Base-by-base conservation (phyloP, 2,329 filamentous ascomycete species). In the Rhexocercosporidium sp. region DNA sequence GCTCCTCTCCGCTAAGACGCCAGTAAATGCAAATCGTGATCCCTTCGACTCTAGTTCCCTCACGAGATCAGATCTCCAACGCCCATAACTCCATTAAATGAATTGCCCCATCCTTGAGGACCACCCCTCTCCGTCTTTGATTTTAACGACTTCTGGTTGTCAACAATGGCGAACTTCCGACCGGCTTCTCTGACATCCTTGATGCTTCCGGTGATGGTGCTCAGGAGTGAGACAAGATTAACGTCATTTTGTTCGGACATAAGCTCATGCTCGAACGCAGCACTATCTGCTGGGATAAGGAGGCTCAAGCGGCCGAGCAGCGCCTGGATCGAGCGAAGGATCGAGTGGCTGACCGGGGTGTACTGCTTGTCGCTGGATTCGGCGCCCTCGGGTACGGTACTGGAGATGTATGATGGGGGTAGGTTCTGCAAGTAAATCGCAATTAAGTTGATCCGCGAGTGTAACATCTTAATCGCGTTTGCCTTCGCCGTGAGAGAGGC, bases 381-480 rank as follows among this genome's bases (percentile, higher is more conserved):
- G 44, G 63, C 63, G 72, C 65, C 72, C 74, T 67, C 82, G 65
- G 69, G 81, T 70, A 67, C 75, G 62, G 75, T 74, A 57, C 84
- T 83, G 7, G 83, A 85, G 41, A 89, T 81, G 74, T 89, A 89
- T 25, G 88, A 89, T 4, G 87, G 84, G 0, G 92, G 91, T 1
- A 96, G 85, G 16, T 85, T 86, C 70, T 90, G 83, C 56, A 99
- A 88, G 77, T 97, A 98, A n/a, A 84, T 84, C 67, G 86, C 86
- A 72, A 95, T 86, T 65, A 95, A 85, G 53, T 86, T 85, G 72
- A 96, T 88, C 59, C 92, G 88, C 7, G 90, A 88, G 75, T 95
- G 90, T 31, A 99, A 88, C 89, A 97, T 97, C 81, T 94, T 95
- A 76, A 97, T 91, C 29, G 96, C 94, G 79, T 97, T 98, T 70